Base-by-base conservation (phyloP, 2,329 filamentous ascomycete species). In the Talaromyces sp. region DNA sequence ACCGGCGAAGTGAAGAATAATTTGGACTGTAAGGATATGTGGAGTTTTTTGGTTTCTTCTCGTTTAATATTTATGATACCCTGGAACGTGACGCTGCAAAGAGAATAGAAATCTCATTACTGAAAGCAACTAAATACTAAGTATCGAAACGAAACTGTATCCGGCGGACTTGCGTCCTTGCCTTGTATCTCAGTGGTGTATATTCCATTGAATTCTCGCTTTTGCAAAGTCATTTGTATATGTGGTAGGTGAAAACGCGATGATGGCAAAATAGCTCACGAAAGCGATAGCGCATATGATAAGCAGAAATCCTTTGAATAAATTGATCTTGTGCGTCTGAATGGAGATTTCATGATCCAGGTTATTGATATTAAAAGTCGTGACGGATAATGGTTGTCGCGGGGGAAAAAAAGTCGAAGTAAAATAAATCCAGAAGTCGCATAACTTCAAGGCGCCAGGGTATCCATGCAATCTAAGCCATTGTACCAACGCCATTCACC, bases 141-240 rank as follows among this genome's bases (percentile, higher is more conserved):
- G 8, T 38, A 38, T n/a, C 35, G 35, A 38, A 38, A 38, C 9
- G 35, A 38, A 38, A 38, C 35, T 38, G 35, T 56, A 58, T 52
- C 32, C n/a, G 46, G 55, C 41, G 56, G 62, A 63, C 62, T 62
- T 54, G 62, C 59, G 54, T 62, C 62, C 53, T 49, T 55, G 35
- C 58, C 29, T 58, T 57, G 19, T 63, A 46, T 63, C 21, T 51
- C 26, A 24, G 27, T n/a, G 21, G 49, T 52, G 14, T 52, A 52
- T 51, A 51, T 51, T 24, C 19, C 24, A 27, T 51, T 17, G 49
- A 51, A 24, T 52, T 26, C n/a, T 24, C 43, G 43, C 49, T 31
- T 19, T 21, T 53, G 21, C 52, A 49, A n/a, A 17, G 24, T 19
- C 35, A n/a, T 52, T 17, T 52, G 26, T 35, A 46, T 31, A 26